phyloP scores from a whole-genome alignment of 495 filamentous ascomycete species.

The Tirmania nivea region DNA sequence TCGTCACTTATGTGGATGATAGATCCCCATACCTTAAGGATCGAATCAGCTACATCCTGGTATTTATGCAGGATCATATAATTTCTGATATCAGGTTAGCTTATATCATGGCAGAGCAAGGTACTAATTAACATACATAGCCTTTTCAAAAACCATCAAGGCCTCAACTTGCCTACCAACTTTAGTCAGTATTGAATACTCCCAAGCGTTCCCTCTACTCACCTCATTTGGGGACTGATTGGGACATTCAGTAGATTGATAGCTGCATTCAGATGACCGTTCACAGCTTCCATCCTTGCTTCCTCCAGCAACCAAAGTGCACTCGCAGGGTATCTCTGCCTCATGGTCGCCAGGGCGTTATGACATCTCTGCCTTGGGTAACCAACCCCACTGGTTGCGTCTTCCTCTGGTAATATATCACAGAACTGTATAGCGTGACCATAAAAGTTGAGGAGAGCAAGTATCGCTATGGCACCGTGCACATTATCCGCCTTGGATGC shows the following conservation, averaged over 20 bases:
- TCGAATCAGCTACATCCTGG: conserved; percentile 44
- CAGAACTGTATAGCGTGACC: conserved; percentile 66
- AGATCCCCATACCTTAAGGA: conserved; percentile 32
- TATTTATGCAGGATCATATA: conserved; percentile 61
- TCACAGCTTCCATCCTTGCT: conserved; percentile 52
- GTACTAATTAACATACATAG: conserved; percentile 24
- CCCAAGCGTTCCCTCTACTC: conserved; percentile 27
- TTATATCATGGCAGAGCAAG: too few relatives aligned
- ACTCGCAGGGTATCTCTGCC: conserved; percentile 55
- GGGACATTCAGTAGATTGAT: conserved; percentile 37
- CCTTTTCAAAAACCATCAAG: conserved; percentile 48
- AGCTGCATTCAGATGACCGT: conserved; percentile 44
- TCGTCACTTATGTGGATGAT: not conserved
- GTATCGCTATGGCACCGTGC: conserved; percentile 71
- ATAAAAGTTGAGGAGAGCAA: conserved; percentile 67
- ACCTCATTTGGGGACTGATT: conserved; percentile 54
- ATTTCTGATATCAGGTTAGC: conserved; percentile 18
- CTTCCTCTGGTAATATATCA: conserved; percentile 56
- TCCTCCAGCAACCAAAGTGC: conserved; percentile 81
- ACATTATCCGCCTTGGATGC: conserved; percentile 70
- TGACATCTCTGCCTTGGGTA: conserved; percentile 52
- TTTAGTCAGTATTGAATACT: too few relatives aligned
- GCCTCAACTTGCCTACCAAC: conserved; percentile 34
- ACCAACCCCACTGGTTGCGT: conserved; percentile 33
- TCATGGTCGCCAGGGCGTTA: conserved; percentile 50